Base-by-base conservation (phyloP, 768 basidiomycete genomes). In the Agrocybe praecox region DNA sequence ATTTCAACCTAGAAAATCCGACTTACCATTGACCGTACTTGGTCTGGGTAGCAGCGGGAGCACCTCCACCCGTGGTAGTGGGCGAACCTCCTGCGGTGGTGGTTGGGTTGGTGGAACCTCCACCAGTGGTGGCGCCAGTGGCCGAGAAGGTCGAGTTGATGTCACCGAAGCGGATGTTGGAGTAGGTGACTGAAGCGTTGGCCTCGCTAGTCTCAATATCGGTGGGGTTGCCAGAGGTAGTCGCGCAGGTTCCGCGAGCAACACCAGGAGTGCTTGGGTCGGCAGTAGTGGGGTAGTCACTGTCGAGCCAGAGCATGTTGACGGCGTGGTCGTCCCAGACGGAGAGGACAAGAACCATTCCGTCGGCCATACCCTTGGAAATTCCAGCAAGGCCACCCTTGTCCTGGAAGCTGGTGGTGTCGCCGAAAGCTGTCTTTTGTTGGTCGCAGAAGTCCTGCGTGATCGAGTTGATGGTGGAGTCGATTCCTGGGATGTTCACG, bases 251-350 rank as follows among this genome's bases (percentile, higher is more conserved):
- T 33, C 81, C 82, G 70, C 81, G 82, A 18, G 74, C 66, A 51
- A 79, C 70, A 67, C 81, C 82, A 36, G 71, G 72, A 24, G 53
- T 54, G 53, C 71, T 69, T 32, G 78, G 63, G 64, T 64, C 65
- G 17, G 57, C 60, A 53, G 62, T 64, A 40, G 62, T 61, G 52
- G 77, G 83, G 74, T 79, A 82, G 74, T 69, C 71, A 62, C 70
- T 69, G 74, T 84, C 81, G 69, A 84, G 80, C 77, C 83, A 84
- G 63, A 81, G 75, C 83, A 84, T 84, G 69, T 76, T 71, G 55
- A 70, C 81, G 43, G 71, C 72, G 63, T 84, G 74, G 71, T 84
- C 82, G 66, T 83, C 82, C 83, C 82, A 82, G 60, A 83, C 55
- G 46, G 69, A 72, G 63, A 84, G 67, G 52, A 78, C 79, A 57